These are phyloP conservation scores for Rosa lucieae DNA, from an alignment of 306 rosid genomes.

Conservation along the genomic window DNA sequence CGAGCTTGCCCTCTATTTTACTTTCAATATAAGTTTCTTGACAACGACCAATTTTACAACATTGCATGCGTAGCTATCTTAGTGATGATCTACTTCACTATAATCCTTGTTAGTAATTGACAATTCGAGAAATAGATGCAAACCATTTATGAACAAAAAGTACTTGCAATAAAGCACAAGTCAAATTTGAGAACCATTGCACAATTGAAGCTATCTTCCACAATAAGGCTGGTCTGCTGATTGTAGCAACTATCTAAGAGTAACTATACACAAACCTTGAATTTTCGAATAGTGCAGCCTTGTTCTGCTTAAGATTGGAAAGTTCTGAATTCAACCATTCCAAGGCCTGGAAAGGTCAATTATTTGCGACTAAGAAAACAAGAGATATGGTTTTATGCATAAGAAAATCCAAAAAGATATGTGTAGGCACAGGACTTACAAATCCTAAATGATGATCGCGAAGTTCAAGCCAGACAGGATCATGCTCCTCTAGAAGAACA, in stretches of 20 bases:
- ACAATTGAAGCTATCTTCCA: neutral
- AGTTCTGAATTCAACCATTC: conserved; percentile 79
- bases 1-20: neutral
- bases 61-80: neutral
- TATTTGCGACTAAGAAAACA: conserved; percentile 22
- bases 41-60: neutral
- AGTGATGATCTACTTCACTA: neutral
- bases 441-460: conserved; percentile 91
- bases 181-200: neutral
- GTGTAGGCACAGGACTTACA: conserved; percentile 46
- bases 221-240: neutral
- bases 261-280: conserved; percentile 32
- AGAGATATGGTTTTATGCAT: conserved; percentile 9
- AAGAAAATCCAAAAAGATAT: neutral
- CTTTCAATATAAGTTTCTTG: neutral
- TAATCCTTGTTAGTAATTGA: neutral
- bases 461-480: conserved; percentile 96
- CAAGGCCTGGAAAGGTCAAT: conserved; percentile 62
- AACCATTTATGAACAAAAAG: neutral
- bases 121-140: neutral
- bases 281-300: conserved; percentile 74
- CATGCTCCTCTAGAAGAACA: conserved; percentile 92
- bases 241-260: neutral
- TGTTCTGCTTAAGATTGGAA: conserved; percentile 77
- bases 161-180: neutral